A percentile compares a stretch with the other conserved stretches of the same genome.
phyloP scores from a whole-genome alignment of 1,284 basidiomycete species.

The Puccinia hordei region DNA sequence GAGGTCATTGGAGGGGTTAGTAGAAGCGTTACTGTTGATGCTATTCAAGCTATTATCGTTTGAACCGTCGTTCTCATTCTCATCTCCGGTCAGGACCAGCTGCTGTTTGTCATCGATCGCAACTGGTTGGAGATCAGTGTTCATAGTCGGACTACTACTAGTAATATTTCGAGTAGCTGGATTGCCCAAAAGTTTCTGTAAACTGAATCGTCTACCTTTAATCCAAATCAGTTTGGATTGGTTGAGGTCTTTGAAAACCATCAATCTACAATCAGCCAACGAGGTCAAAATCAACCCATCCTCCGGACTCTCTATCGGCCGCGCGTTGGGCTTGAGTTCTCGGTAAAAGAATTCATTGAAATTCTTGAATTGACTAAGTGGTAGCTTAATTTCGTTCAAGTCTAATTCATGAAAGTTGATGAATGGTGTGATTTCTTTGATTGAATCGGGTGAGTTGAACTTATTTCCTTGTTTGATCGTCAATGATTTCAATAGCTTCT shows the following conservation, averaged over 20 bases:
- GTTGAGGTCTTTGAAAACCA: constrained; percentile 81
- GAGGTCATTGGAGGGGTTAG: not conserved
- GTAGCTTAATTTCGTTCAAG: constrained; percentile 77
- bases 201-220: constrained; percentile 89
- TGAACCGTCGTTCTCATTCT: not conserved
- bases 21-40: not conserved
- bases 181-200: constrained; percentile 74
- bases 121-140: too few species aligned
- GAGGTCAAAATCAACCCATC: constrained; percentile 78
- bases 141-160: too few species aligned
- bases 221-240: constrained; percentile 93
- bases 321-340: constrained; percentile 78
- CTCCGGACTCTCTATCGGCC: constrained; percentile 73
- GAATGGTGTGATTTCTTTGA: constrained; percentile 79
- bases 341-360: constrained; percentile 76
- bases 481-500: constrained; percentile 77
- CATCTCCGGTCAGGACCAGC: not conserved
- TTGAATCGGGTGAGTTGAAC: constrained; percentile 83
- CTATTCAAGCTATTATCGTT: constrained; percentile 62
- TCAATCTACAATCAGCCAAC: constrained; percentile 88
- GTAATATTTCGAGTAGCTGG: constrained; percentile 74
- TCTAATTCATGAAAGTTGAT: constrained; percentile 88
- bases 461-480: constrained; percentile 93
- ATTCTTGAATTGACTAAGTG: constrained; percentile 79
- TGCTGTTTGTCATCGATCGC: constrained; percentile 46